Evolutionary conservation across 257 asterid species (phyloP).

Genomic region (Nicotiana otophora): DNA sequence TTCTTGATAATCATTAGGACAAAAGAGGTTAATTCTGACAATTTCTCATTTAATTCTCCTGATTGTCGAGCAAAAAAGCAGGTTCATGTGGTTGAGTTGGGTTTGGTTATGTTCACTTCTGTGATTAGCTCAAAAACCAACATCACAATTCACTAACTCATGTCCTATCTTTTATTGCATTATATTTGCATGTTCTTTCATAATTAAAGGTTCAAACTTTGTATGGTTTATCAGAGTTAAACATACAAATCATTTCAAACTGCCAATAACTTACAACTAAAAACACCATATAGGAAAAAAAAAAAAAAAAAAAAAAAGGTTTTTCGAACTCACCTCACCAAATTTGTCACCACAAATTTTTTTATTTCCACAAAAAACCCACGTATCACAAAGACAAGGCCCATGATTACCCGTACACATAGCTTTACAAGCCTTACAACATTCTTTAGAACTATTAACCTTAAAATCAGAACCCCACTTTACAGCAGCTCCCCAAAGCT

Average conservation of each 20-base stretch:
- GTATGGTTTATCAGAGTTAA: neutral
- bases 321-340: conserved; percentile 62
- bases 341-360: conserved; percentile 68
- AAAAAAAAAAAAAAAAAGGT: neutral
- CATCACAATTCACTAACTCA: neutral
- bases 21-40: neutral
- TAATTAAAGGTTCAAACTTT: neutral
- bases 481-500: conserved; percentile 92
- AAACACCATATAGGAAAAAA: neutral
- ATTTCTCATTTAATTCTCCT: neutral
- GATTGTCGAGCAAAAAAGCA: neutral
- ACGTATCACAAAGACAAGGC: conserved; percentile 87
- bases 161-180: neutral
- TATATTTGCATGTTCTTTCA: neutral
- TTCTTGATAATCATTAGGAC: neutral
- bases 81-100: neutral
- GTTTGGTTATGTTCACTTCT: neutral
- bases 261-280: neutral
- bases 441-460: conserved; percentile 61
- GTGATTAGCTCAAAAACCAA: neutral
- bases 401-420: conserved; percentile 82
- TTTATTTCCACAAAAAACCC: conserved; percentile 89
- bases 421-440: conserved; percentile 70
- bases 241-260: neutral
- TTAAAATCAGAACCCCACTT: conserved; percentile 94